A percentile compares a stretch with the other conserved stretches of the same genome.
These are phyloP conservation scores for Apophysomyces ossiformis DNA, from an alignment of 371 early-diverging fungal species.

Conservation along the genomic window DNA sequence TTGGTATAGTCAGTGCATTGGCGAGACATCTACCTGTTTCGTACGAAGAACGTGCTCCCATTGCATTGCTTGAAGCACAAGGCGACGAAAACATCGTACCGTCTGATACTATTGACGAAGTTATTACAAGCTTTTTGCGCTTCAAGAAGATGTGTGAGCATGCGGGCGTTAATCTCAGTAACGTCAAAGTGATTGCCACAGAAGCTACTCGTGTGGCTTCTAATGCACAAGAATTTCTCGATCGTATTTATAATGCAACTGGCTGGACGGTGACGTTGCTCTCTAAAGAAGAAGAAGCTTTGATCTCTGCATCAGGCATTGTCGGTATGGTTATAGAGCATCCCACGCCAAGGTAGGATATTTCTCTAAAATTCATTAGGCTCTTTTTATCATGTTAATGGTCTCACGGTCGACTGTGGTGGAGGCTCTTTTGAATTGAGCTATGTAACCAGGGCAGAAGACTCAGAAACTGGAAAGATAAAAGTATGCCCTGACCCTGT, in stretches of 20 bases:
- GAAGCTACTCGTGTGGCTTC: slow-evolving; percentile 66
- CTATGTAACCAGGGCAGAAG: slow-evolving; percentile 45
- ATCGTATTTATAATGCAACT: slow-evolving; percentile 50
- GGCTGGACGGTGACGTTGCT: slow-evolving; percentile 59
- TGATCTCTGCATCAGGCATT: slow-evolving; percentile 66
- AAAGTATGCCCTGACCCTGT: slow-evolving; percentile 52
- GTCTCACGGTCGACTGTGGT: slow-evolving; percentile 68
- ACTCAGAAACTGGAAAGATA: slow-evolving; percentile 30
- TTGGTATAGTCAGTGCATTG: slow-evolving; percentile 61
- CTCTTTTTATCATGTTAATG: slow-evolving; percentile 60
- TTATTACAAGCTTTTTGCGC: slow-evolving; percentile 56
- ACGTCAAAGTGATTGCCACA: slow-evolving; percentile 64
- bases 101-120: slow-evolving; percentile 54
- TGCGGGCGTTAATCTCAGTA: slow-evolving; percentile 40
- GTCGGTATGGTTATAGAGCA: slow-evolving; percentile 36
- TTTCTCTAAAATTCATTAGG: slow-evolving; percentile 29
- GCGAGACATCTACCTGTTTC: slow-evolving; percentile 65
- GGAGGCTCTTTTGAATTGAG: slow-evolving; percentile 70
- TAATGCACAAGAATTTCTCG: slow-evolving; percentile 57
- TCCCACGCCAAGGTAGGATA: not conserved
- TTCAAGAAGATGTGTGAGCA: slow-evolving; percentile 58
- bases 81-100: slow-evolving; percentile 52
- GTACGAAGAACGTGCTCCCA: slow-evolving; percentile 68
- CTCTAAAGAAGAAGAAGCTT: slow-evolving; percentile 60
- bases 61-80: slow-evolving; percentile 63